phyloP scores from a whole-genome alignment of 495 filamentous ascomycete species.

The Monascus purpureus region DNA sequence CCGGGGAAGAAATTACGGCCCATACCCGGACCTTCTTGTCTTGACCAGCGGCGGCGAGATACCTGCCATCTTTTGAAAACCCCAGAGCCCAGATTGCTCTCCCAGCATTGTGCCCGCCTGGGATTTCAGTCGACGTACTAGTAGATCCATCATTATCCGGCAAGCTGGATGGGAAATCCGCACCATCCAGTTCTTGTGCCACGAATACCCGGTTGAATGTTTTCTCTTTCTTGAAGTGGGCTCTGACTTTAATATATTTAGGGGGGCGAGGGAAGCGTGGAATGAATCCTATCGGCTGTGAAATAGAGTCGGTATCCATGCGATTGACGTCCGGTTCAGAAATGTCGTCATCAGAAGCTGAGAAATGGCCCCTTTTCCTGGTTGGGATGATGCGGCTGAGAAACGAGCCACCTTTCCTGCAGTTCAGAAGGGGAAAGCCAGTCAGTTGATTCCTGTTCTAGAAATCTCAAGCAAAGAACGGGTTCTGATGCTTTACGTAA shows the following conservation, averaged over 20 bases:
- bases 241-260: slow-evolving; percentile 73
- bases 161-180: slow-evolving; percentile 6
- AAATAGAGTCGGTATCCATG: slow-evolving; percentile 68
- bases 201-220: slow-evolving; percentile 82
- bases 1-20: slow-evolving; percentile 70
- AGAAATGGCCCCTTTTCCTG: slow-evolving; percentile 49
- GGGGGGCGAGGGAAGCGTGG: slow-evolving; percentile 83
- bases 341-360: slow-evolving; percentile 48
- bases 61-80: slow-evolving; percentile 87
- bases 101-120: slow-evolving; percentile 19
- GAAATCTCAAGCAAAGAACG: too few relatives aligned
- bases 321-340: slow-evolving; percentile 57
- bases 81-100: slow-evolving; percentile 78
- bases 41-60: slow-evolving; percentile 78
- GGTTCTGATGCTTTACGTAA: too few relatives aligned
- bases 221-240: slow-evolving; percentile 68
- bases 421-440: slow-evolving; percentile 4
- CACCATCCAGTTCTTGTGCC: slow-evolving; percentile 61
- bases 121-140: slow-evolving; percentile 18
- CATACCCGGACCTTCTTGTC: slow-evolving; percentile 81
- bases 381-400: slow-evolving; percentile 76
- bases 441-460: slow-evolving; percentile 1
- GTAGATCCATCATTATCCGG: slow-evolving; percentile 14
- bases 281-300: slow-evolving; percentile 71
- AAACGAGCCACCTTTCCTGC: slow-evolving; percentile 78